Percentiles rank a stretch among this genome's conserved stretches.
Conservation (phyloP, 2,329 filamentous ascomycete genomes). For the Tolypocladium tropicale region DNA sequence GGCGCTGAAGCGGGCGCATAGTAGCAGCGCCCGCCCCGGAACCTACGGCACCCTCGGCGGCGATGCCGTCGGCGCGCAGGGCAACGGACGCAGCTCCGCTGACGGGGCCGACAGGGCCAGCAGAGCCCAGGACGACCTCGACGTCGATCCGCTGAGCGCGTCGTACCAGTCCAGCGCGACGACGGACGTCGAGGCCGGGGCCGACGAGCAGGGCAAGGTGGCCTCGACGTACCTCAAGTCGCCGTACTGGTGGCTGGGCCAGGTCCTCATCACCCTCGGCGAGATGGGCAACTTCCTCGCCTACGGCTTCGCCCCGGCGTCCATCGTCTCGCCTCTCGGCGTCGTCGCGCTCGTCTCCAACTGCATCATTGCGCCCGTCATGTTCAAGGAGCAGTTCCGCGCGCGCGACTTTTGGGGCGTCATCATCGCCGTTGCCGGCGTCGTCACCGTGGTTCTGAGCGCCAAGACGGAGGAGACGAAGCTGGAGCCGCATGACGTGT, state of each 20-base stretch:
- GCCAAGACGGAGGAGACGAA: conserved; percentile 84
- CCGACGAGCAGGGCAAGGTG: conserved; percentile 20
- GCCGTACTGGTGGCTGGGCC: conserved; percentile 93
- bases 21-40: conserved; percentile 13
- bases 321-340: conserved; percentile 90
- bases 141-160: conserved; percentile 41
- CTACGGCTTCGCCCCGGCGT: conserved; percentile 94
- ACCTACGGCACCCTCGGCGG: conserved; percentile 24
- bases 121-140: conserved; percentile 19
- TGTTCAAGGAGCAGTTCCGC: conserved; percentile 87
- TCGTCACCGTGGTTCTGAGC: conserved; percentile 86
- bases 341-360: conserved; percentile 97
- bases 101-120: conserved; percentile 21
- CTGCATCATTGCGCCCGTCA: conserved; percentile 87
- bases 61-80: conserved; percentile 3
- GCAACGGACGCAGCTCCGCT: conserved; percentile 11
- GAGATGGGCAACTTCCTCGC: conserved; percentile 95
- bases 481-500: conserved; percentile 82
- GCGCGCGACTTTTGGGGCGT: conserved; percentile 81
- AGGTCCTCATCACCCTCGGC: conserved; percentile 83
- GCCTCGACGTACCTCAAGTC: conserved; percentile 74
- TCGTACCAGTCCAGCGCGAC: conserved; percentile 33
- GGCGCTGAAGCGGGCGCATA: conserved; percentile 36
- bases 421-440: conserved; percentile 73
- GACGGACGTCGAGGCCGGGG: conserved; percentile 11